These are phyloP conservation scores for Carex myosuroides DNA, from an alignment of 176 grass and related monocot species.

Conservation along the genomic window DNA sequence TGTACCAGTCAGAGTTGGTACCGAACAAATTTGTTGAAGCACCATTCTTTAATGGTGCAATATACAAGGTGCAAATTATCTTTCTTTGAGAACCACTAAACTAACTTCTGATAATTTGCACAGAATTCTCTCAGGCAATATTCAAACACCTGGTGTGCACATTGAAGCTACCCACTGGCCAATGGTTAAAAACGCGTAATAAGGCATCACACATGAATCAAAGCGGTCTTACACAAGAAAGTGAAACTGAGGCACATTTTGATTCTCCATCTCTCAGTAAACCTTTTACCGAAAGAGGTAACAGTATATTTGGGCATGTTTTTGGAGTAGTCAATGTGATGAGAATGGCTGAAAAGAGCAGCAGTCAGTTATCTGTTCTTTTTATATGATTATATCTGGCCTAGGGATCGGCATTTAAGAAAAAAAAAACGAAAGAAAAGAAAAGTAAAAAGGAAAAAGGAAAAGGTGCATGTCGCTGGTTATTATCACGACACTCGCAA, in stretches of 20 bases:
- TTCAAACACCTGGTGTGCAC: constrained; percentile 17
- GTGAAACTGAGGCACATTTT: neutral
- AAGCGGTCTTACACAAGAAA: neutral
- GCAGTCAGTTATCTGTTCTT: constrained; percentile 21
- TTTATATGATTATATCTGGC: constrained; percentile 14
- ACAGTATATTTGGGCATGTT: neutral
- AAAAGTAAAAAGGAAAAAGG: constrained; percentile 42
- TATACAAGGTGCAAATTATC: neutral
- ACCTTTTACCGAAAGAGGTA: constrained; percentile 15
- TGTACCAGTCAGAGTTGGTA: neutral
- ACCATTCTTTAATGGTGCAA: neutral
- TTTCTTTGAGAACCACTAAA: neutral
- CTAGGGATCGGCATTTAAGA: constrained; percentile 61
- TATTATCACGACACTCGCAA: constrained; percentile 56
- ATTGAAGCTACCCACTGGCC: neutral
- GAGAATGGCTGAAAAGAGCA: constrained; percentile 10
- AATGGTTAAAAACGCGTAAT: neutral
- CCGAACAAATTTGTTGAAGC: neutral
- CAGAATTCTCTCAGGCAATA: constrained; percentile 2
- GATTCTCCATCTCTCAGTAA: constrained; percentile 1
- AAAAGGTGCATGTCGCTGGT: constrained; percentile 42
- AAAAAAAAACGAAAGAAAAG: constrained; percentile 31
- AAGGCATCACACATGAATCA: neutral
- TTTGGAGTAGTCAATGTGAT: neutral
- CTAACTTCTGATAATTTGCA: neutral